Conservation (phyloP, 257 asterid species). For the Primulina huaijiensis region DNA sequence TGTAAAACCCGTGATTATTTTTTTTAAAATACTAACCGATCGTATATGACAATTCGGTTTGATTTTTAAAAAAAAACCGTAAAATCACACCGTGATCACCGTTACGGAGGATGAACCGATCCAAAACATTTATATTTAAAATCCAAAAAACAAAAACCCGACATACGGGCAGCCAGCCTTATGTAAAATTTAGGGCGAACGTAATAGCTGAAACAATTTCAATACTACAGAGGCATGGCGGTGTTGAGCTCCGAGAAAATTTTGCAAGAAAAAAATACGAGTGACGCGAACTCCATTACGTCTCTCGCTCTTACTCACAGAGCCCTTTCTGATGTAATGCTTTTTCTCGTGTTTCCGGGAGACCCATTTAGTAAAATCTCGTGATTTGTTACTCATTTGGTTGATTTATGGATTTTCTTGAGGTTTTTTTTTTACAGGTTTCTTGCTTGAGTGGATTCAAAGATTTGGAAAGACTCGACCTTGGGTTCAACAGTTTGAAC, state of each 20-base stretch:
- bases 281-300: conserved; percentile 52
- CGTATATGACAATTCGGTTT: too few relatives aligned
- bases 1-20: too few relatives aligned
- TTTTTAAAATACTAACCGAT: too few relatives aligned
- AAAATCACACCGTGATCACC: too few relatives aligned
- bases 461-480: conserved; percentile 78
- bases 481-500: conserved; percentile 69
- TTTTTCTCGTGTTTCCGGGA: background rate
- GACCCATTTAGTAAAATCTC: background rate
- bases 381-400: background rate
- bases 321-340: conserved; percentile 79
- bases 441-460: conserved; percentile 82
- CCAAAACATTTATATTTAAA: too few relatives aligned
- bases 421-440: conserved; percentile 40
- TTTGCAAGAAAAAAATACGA: conserved; percentile 52
- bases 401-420: background rate
- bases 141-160: too few relatives aligned
- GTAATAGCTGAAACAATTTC: conserved; percentile 26
- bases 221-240: conserved; percentile 36
- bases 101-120: too few relatives aligned
- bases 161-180: too few relatives aligned
- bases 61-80: too few relatives aligned
- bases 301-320: conserved; percentile 71
- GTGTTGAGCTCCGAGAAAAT: conserved; percentile 65
- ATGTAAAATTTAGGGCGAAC: too few relatives aligned